A percentile compares a stretch with the other conserved stretches of the same genome.
These are phyloP conservation scores for Apocynum venetum DNA, from an alignment of 257 asterid species.

Conservation along the genomic window DNA sequence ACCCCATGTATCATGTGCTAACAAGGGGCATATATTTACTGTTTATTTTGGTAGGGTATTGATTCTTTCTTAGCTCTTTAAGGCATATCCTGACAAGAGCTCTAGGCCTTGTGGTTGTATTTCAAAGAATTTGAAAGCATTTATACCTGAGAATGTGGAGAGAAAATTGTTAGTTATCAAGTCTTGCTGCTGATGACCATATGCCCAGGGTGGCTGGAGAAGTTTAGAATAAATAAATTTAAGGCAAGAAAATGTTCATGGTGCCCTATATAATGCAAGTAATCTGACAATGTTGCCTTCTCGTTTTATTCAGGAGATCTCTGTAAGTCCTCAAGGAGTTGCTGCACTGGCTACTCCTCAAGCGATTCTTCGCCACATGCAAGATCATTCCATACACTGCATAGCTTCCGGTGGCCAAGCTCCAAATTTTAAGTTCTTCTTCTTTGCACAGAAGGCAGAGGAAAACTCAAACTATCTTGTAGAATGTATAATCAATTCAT, in stretches of 20 bases:
- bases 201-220: neutral
- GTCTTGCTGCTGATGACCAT: neutral
- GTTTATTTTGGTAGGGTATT: neutral
- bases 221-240: neutral
- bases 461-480: constrained; percentile 63
- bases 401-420: constrained; percentile 98
- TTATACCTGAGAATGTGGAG: neutral
- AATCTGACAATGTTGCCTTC: neutral
- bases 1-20: neutral
- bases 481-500: constrained; percentile 76
- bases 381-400: constrained; percentile 72
- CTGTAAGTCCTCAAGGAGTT: constrained; percentile 73
- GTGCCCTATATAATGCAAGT: neutral
- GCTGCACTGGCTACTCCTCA: constrained; percentile 72
- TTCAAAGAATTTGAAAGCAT: neutral
- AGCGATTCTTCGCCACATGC: constrained; percentile 80
- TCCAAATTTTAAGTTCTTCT: constrained; percentile 88
- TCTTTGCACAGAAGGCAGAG: constrained; percentile 74
- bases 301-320: constrained; percentile 50
- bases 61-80: neutral
- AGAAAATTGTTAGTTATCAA: neutral
- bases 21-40: neutral
- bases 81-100: neutral
- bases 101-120: neutral
- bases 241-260: no score